Evolutionary conservation across 106 monocot species (phyloP).

Genomic region (Dendrobium huoshanense): DNA sequence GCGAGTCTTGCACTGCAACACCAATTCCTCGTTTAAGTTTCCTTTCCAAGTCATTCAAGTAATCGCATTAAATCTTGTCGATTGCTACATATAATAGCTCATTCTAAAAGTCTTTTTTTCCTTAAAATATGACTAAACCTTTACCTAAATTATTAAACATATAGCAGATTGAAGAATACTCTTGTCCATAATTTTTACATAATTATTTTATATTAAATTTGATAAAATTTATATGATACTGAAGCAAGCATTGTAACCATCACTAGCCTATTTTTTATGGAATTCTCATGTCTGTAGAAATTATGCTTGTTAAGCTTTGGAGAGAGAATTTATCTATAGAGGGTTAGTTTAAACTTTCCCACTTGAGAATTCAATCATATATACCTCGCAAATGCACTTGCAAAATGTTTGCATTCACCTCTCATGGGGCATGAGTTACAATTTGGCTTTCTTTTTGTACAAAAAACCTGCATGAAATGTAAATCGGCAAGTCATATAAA

Average conservation of each 20-base stretch:
- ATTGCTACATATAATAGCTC: background rate
- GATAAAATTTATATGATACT: background rate
- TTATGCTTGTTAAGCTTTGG: background rate
- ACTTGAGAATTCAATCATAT: background rate
- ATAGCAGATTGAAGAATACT: background rate
- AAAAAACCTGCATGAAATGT: conserved; percentile 51
- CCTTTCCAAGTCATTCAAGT: background rate
- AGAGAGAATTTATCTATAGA: background rate
- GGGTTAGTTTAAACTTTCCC: background rate
- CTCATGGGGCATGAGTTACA: conserved; percentile 74
- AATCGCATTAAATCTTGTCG: background rate
- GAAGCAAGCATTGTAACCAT: background rate
- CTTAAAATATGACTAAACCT: background rate
- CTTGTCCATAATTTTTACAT: background rate
- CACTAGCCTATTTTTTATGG: background rate
- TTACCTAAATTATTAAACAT: background rate
- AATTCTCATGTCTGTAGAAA: background rate
- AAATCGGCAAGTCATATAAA: conserved; percentile 9
- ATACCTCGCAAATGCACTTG: conserved; percentile 77
- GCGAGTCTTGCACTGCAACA: conserved; percentile 60
- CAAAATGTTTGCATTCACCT: conserved; percentile 78
- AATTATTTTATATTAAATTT: background rate
- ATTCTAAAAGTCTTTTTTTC: background rate
- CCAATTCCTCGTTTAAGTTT: background rate
- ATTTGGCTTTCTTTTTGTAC: conserved; percentile 79